Percentiles rank a stretch among this genome's conserved stretches.
phyloP scores from a whole-genome alignment of 495 filamentous ascomycete species.

The Penicillium angulare region DNA sequence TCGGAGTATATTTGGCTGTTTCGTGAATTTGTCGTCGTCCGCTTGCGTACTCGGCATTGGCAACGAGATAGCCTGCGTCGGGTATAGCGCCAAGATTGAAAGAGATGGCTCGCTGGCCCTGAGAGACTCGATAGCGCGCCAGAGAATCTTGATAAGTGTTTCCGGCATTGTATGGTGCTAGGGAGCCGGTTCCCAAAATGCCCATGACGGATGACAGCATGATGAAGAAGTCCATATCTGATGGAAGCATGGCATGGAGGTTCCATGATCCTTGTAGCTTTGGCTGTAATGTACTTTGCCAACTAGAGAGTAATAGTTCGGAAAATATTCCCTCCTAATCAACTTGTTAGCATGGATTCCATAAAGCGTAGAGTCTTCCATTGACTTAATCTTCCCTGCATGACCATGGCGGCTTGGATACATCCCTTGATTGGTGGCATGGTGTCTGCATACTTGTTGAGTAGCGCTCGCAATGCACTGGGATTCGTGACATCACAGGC shows the following conservation, averaged over 20 bases:
- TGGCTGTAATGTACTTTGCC: constrained; percentile 1
- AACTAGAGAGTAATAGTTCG: constrained; percentile 5
- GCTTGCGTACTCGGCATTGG: too few relatives aligned
- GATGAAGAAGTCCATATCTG: constrained; percentile 46
- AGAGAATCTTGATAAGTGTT: too few relatives aligned
- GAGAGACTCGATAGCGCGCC: too few relatives aligned
- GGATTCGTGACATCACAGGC: constrained; percentile 2
- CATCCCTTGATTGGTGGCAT: constrained; percentile 51
- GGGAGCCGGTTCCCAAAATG: too few relatives aligned
- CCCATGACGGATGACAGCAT: constrained; percentile 30
- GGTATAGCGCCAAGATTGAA: too few relatives aligned
- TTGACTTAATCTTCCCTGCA: constrained; percentile 1
- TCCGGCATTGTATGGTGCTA: too few relatives aligned
- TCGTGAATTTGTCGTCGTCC: too few relatives aligned
- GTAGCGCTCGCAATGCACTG: not conserved
- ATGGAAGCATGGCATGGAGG: constrained; percentile 23
- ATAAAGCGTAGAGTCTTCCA: not conserved
- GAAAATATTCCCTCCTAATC: constrained; percentile 9
- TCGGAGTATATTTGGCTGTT: too few relatives aligned
- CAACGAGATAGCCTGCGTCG: too few relatives aligned
- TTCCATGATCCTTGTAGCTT: constrained; percentile 12
- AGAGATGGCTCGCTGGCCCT: too few relatives aligned
- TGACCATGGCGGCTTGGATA: constrained; percentile 41
- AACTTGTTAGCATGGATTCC: not conserved
- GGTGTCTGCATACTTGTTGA: not conserved